Percentiles rank a stretch among this genome's conserved stretches.
These are phyloP conservation scores for Blastomyces emzantsi DNA, from an alignment of 2,329 filamentous ascomycete genomes.

Conservation along the genomic window DNA sequence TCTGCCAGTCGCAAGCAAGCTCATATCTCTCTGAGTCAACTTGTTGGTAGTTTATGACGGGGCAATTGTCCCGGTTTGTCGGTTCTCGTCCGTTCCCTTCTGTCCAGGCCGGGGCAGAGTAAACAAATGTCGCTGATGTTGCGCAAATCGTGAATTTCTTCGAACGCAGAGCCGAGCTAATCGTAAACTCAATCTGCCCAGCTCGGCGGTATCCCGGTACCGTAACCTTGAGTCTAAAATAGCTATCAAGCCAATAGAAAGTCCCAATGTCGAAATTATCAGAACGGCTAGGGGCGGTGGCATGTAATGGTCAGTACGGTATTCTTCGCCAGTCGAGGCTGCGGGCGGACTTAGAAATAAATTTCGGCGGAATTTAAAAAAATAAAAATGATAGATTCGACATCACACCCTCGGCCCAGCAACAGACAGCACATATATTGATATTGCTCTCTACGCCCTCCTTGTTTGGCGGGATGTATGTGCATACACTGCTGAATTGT, in stretches of 20 bases:
- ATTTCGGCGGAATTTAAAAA: background rate
- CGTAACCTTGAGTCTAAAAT: background rate
- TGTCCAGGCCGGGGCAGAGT: background rate
- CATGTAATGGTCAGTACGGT: background rate
- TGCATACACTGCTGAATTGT: constrained; percentile 3
- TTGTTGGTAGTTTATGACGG: background rate
- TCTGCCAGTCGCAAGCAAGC: constrained; percentile 32
- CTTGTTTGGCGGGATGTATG: background rate
- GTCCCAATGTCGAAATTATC: background rate
- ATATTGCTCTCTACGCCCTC: background rate
- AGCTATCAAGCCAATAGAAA: background rate
- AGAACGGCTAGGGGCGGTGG: background rate
- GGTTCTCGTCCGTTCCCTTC: background rate
- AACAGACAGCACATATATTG: background rate
- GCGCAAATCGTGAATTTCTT: background rate
- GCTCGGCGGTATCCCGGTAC: constrained; percentile 2
- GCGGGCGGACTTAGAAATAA: background rate
- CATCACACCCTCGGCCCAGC: background rate
- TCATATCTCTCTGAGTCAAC: constrained; percentile 23
- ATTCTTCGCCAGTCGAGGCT: too few relatives aligned
- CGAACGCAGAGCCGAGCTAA: background rate
- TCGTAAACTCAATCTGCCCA: background rate
- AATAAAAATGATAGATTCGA: background rate
- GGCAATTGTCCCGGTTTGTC: background rate
- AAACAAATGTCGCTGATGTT: background rate